Conservation (phyloP, 2,329 filamentous ascomycete species). For the Huntiella omanensis region DNA sequence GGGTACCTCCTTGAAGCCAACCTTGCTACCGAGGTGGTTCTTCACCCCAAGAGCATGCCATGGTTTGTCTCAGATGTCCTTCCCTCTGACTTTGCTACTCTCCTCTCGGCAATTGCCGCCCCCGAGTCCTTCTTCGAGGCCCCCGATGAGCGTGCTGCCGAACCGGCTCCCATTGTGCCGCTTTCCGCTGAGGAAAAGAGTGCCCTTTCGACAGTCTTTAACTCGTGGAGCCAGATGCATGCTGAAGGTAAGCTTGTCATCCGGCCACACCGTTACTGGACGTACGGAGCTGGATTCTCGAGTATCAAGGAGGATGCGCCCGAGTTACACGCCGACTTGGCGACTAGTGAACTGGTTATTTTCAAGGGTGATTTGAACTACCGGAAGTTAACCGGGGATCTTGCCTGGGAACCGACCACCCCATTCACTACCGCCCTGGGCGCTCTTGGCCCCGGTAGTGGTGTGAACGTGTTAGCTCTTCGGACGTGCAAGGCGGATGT, state of each 20-base stretch:
- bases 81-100: slow-evolving; percentile 64
- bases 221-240: slow-evolving; percentile 63
- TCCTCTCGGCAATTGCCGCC: slow-evolving; percentile 61
- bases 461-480: slow-evolving; percentile 67
- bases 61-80: slow-evolving; percentile 98
- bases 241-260: slow-evolving; percentile 68
- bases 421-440: slow-evolving; percentile 73
- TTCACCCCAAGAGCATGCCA: slow-evolving; percentile 87
- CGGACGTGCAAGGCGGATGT: slow-evolving; percentile 95
- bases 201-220: slow-evolving; percentile 59
- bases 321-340: slow-evolving; percentile 56
- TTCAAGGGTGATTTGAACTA: slow-evolving; percentile 99
- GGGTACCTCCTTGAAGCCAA: slow-evolving; percentile 74
- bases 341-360: slow-evolving; percentile 68
- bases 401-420: slow-evolving; percentile 69
- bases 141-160: slow-evolving; percentile 40
- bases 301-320: slow-evolving; percentile 52
- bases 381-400: slow-evolving; percentile 76
- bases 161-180: slow-evolving; percentile 17
- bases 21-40: slow-evolving; percentile 68
- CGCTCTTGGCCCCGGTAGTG: slow-evolving; percentile 62
- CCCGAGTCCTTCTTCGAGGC: slow-evolving; percentile 65
- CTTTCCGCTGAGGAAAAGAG: slow-evolving; percentile 48
- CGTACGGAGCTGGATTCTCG: slow-evolving; percentile 74
- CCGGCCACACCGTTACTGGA: slow-evolving; percentile 83